These are phyloP conservation scores for Fragosphaeria purpurea DNA, from an alignment of 2,329 filamentous ascomycete genomes.

Conservation along the genomic window DNA sequence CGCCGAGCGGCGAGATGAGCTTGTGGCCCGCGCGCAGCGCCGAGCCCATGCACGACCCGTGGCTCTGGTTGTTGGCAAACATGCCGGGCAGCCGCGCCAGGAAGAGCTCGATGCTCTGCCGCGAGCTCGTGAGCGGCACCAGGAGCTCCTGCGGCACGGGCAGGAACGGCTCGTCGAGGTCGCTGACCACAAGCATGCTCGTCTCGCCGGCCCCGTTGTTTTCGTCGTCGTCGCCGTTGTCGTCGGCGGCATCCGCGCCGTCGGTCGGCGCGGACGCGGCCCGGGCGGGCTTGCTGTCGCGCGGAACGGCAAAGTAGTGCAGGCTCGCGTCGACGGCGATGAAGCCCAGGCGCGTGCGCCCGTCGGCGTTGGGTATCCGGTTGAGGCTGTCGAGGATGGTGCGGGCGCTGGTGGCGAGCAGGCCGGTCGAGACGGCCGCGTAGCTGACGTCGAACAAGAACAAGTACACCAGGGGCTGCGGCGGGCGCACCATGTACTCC, in stretches of 20 bases:
- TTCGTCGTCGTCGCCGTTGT: constrained; percentile 65
- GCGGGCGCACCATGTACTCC: constrained; percentile 98
- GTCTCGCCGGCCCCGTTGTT: constrained; percentile 54
- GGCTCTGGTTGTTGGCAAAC: constrained; percentile 91
- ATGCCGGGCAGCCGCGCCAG: constrained; percentile 84
- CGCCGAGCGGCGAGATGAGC: constrained; percentile 85
- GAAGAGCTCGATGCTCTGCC: constrained; percentile 85
- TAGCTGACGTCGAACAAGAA: constrained; percentile 95
- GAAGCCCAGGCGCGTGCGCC: constrained; percentile 85
- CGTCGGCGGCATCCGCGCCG: constrained; percentile 21
- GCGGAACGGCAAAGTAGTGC: constrained; percentile 88
- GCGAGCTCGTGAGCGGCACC: constrained; percentile 79
- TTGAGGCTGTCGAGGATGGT: constrained; percentile 93
- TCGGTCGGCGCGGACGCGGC: not conserved
- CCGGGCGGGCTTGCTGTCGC: constrained; percentile 11
- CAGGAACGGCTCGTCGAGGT: constrained; percentile 91
- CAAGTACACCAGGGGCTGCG: constrained; percentile 88
- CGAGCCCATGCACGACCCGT: constrained; percentile 87
- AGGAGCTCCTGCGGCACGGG: constrained; percentile 87
- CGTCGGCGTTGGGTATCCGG: constrained; percentile 95
- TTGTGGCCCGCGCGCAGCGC: constrained; percentile 90
- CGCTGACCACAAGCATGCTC: constrained; percentile 86
- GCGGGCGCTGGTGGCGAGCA: constrained; percentile 82
- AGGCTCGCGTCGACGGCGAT: constrained; percentile 90
- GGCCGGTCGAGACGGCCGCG: constrained; percentile 76